Evolutionary conservation across 306 rosid species (phyloP).

Genomic region (Crataegus laevigata): DNA sequence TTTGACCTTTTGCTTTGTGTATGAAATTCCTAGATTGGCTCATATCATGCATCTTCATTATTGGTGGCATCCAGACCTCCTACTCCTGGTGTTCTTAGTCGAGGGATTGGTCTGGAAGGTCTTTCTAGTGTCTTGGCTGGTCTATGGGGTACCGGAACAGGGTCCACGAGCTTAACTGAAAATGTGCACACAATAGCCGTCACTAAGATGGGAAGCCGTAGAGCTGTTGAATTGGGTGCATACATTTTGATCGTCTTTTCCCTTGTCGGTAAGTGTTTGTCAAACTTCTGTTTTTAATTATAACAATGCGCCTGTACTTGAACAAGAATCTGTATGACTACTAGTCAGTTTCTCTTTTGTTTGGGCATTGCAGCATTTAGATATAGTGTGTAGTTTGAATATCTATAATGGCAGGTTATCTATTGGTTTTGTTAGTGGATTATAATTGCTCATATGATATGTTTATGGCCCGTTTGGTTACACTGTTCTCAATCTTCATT

Average conservation of each 20-base stretch:
- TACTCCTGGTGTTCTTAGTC: conserved; percentile 85
- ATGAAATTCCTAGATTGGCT: conserved; percentile 67
- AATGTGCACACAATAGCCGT: conserved; percentile 95
- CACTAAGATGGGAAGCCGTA: conserved; percentile 98
- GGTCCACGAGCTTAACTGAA: conserved; percentile 86
- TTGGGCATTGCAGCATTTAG: not conserved
- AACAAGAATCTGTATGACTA: not conserved
- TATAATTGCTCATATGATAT: not conserved
- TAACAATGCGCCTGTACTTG: not conserved
- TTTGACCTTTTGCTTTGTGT: conserved; percentile 29
- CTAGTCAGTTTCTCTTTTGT: not conserved
- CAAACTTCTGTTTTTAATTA: conserved; percentile 18
- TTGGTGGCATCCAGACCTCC: conserved; percentile 99
- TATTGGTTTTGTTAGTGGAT: not conserved
- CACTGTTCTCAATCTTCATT: not conserved
- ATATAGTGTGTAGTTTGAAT: not conserved
- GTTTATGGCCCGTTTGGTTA: not conserved
- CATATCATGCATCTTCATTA: conserved; percentile 91
- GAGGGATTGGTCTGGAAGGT: conserved; percentile 98
- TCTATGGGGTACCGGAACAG: conserved; percentile 98
- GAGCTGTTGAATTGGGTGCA: conserved; percentile 94
- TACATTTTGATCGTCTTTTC: conserved; percentile 71
- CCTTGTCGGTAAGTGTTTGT: conserved; percentile 63
- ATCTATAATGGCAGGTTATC: not conserved
- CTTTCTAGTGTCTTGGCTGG: conserved; percentile 89